Evolutionary conservation across 352 stramenopile genomes (phyloP).

Genomic region (Globisporangium irregulare): DNA sequence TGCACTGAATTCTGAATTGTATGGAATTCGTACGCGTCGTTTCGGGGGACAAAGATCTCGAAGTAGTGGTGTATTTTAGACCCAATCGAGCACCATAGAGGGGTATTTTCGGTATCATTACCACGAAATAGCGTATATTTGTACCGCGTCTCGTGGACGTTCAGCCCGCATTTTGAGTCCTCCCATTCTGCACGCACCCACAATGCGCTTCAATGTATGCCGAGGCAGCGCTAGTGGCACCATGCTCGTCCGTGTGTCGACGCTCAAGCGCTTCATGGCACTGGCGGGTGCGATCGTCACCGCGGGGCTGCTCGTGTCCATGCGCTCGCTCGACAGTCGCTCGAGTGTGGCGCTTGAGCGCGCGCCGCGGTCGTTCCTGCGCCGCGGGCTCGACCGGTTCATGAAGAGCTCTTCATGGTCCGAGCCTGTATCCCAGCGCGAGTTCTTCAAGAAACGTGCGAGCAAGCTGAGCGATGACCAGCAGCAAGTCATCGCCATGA

Average conservation of each 20-base stretch:
- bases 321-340: slow-evolving; percentile 4
- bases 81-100: not conserved
- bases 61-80: not conserved
- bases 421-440: slow-evolving; percentile 13
- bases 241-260: not conserved
- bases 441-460: slow-evolving; percentile 23
- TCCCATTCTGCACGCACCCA: not conserved
- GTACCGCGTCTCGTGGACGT: not conserved
- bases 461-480: slow-evolving; percentile 38
- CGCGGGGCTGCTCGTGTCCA: not conserved
- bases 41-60: not conserved
- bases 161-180: not conserved
- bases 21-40: not conserved
- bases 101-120: not conserved
- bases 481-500: slow-evolving; percentile 44
- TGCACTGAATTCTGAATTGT: too few species aligned
- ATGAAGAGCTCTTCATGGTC: not conserved
- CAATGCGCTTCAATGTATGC: not conserved
- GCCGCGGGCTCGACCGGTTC: not conserved
- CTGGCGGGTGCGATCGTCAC: not conserved
- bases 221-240: not conserved
- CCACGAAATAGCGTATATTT: not conserved
- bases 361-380: not conserved
- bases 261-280: not conserved
- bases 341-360: not conserved